A percentile compares a stretch with the other conserved stretches of the same genome.
phyloP scores from a whole-genome alignment of 1,139 yeast genomes.

The Yamadazyma sp. region DNA sequence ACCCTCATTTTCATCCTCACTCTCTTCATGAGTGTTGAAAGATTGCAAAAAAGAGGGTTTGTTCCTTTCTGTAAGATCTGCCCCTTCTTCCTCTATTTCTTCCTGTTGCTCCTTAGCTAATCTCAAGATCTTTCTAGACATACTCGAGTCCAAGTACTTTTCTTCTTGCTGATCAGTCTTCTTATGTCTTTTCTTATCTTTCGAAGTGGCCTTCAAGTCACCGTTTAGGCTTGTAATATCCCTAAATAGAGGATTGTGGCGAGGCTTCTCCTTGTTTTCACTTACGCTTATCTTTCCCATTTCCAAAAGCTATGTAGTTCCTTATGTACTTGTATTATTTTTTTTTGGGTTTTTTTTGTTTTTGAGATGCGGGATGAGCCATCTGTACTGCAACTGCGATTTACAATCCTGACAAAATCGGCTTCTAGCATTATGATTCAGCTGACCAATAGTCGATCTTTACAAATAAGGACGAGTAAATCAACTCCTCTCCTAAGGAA shows the following conservation, averaged over 20 bases:
- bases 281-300: slow-evolving; percentile 68
- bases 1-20: slow-evolving; percentile 26
- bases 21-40: slow-evolving; percentile 31
- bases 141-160: slow-evolving; percentile 72
- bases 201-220: slow-evolving; percentile 48
- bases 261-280: slow-evolving; percentile 49
- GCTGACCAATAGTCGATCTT: slow-evolving; percentile 33
- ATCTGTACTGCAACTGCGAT: neutral
- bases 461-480: slow-evolving; percentile 76
- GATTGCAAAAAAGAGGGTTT: slow-evolving; percentile 23
- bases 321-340: neutral
- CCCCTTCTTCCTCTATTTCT: slow-evolving; percentile 72
- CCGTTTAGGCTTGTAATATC: slow-evolving; percentile 78
- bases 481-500: slow-evolving; percentile 74
- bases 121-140: slow-evolving; percentile 82
- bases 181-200: slow-evolving; percentile 17
- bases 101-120: slow-evolving; percentile 92
- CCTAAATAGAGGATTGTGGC: slow-evolving; percentile 77
- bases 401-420: slow-evolving; percentile 4
- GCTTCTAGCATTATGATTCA: no score
- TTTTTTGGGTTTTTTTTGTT: neutral
- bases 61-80: slow-evolving; percentile 13
- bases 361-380: slow-evolving; percentile 5
- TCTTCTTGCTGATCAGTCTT: slow-evolving; percentile 48
- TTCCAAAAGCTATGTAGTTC: neutral